Evolutionary conservation across 257 asterid genomes (phyloP), one percentile per base, ranked within the genome.

Genomic region (Capsicum rhomboideum): DNA sequence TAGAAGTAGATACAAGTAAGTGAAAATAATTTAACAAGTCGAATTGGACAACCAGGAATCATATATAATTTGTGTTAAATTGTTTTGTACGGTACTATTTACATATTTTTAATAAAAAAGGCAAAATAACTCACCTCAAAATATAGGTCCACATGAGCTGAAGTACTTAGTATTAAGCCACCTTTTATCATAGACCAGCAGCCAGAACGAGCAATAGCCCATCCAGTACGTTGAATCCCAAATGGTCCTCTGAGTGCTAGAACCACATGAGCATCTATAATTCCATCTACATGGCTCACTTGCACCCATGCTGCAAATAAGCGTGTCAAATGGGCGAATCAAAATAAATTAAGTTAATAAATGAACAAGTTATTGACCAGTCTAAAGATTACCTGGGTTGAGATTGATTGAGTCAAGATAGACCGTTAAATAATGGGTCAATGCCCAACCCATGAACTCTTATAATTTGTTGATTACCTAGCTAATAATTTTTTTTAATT

Each of bases 291-390:
- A 21, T 87, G 53, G 87, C 91, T 91, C 82, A 94, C 90, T 84
- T 89, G 95, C 18, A 94, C 78, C 98, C 98, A 94, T 1, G 91
- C 97, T 94, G 52, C 86, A 55, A 84, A 46, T 28, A 64, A 8
- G 0, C 28, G 44, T 64, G 44, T 63, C 1, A 63, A 13, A 0
- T 63, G 40, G 9, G 9, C 0, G 20, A 4, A 4, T 61, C 29
- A 5, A 61, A 23, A 12, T 63, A 11, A 26, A 26, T 63, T 63
- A 18, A 61, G 37, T 61, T 6, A 63, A 8, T 63, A 44, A 44
- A 44, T 8, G 9, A 44, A 44, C 50, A 2, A 9, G 40, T 34
- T 34, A 44, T 44, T 44, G 11, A 44, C 11, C 11, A 0, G 8
- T 44, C 11, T 2, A 44, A 44, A 8, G 11, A 8, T 44, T 44